phyloP scores from a whole-genome alignment of 2,329 filamentous ascomycete genomes.

The Colletotrichum lini region DNA sequence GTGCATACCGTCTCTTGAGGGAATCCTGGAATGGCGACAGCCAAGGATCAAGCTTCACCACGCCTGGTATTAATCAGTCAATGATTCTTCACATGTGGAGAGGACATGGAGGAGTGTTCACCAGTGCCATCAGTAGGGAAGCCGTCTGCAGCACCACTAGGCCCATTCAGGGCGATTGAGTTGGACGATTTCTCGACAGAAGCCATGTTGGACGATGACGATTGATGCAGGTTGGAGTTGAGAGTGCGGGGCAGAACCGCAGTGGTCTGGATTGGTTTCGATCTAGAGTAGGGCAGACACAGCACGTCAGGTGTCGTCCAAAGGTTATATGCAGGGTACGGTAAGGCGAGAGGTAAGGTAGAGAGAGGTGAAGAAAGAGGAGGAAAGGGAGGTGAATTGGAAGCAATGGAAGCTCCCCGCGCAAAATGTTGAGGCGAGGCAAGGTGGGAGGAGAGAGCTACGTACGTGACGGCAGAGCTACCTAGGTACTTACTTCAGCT shows the following conservation, averaged over 20 bases:
- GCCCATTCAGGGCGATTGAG: conserved; percentile 55
- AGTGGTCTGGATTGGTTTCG: conserved; percentile 5
- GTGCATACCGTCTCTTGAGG: conserved; percentile 82
- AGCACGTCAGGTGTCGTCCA: conserved; percentile 28
- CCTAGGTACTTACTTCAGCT: conserved; percentile 25
- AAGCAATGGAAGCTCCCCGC: conserved; percentile 20
- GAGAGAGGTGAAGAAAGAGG: conserved; percentile 6
- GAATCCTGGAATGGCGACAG: conserved; percentile 86
- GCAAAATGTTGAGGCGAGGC: conserved; percentile 35
- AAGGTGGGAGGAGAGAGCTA: conserved; percentile 17
- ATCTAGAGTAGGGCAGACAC: conserved; percentile 24
- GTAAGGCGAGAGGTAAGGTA: conserved; percentile 4
- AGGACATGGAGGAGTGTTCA: conserved; percentile 54
- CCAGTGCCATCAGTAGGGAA: conserved; percentile 81
- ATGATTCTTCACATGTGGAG: neutral
- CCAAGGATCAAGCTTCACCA: conserved; percentile 90
- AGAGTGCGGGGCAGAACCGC: conserved; percentile 30
- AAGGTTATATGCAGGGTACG: conserved; percentile 16
- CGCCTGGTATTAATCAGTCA: conserved; percentile 69
- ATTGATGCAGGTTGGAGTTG: conserved; percentile 7
- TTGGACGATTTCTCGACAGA: conserved; percentile 59
- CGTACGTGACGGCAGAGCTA: conserved; percentile 24
- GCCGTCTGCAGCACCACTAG: conserved; percentile 60
- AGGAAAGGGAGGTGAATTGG: conserved; percentile 18
- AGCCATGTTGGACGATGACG: conserved; percentile 28